Evolutionary conservation across 2,329 filamentous ascomycete genomes (phyloP).

Genomic region (Pezicula rhizophila): DNA sequence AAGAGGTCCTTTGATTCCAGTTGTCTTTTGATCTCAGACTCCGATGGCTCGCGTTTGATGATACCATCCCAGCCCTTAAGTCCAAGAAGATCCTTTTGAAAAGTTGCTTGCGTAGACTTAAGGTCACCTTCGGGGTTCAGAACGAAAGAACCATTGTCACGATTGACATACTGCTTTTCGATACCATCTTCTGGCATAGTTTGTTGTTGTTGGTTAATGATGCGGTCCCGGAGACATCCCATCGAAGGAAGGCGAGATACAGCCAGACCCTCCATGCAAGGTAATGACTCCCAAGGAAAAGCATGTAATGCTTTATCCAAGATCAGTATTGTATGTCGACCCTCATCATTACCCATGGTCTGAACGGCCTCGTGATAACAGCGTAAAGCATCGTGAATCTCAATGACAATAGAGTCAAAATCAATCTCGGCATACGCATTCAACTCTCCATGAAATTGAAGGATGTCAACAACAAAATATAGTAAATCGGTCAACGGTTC

Average conservation of each 20-base stretch:
- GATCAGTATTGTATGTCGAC: constrained; percentile 75
- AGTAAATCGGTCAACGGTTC: constrained; percentile 87
- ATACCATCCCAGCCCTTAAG: constrained; percentile 68
- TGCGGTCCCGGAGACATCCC: constrained; percentile 69
- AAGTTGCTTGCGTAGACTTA: constrained; percentile 68
- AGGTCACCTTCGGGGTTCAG: constrained; percentile 87
- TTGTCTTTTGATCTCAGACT: constrained; percentile 67
- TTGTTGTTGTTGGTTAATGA: constrained; percentile 38
- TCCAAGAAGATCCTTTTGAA: constrained; percentile 58
- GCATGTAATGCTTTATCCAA: constrained; percentile 85
- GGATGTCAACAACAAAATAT: constrained; percentile 92
- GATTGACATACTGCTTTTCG: constrained; percentile 50
- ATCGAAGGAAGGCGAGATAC: constrained; percentile 87
- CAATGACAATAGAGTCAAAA: constrained; percentile 85
- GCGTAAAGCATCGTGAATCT: constrained; percentile 77
- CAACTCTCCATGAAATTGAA: constrained; percentile 92
- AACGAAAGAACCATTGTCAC: constrained; percentile 63
- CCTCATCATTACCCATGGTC: constrained; percentile 29
- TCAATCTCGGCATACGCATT: constrained; percentile 98
- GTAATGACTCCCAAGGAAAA: constrained; percentile 94
- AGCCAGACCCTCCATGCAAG: constrained; percentile 71
- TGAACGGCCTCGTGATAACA: constrained; percentile 59
- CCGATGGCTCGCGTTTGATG: constrained; percentile 62
- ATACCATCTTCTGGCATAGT: constrained; percentile 8
- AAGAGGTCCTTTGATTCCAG: constrained; percentile 66